phyloP scores from a whole-genome alignment of 2,329 filamentous ascomycete genomes.

The Ceratocystiopsis minuta region DNA sequence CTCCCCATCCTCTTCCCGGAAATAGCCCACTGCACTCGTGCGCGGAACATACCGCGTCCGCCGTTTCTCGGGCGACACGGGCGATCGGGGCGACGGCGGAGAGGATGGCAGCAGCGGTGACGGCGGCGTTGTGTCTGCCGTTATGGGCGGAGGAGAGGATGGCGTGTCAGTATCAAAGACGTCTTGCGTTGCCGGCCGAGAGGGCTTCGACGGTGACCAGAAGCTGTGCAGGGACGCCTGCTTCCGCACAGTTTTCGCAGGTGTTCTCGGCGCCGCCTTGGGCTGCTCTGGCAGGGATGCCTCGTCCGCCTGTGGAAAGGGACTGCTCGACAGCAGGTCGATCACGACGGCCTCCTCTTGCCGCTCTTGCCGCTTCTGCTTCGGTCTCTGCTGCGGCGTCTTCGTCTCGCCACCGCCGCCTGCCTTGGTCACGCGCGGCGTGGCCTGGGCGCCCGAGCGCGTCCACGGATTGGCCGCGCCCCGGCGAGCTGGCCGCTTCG shows the following conservation, averaged over 20 bases:
- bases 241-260: neutral
- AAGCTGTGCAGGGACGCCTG: conserved; percentile 6
- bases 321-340: conserved; percentile 3
- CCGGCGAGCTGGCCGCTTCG: too few species aligned
- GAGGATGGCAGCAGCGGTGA: neutral
- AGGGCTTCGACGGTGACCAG: neutral
- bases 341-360: neutral
- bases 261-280: neutral
- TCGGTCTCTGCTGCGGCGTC: neutral
- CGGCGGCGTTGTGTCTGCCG: too few species aligned
- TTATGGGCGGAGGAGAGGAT: too few species aligned
- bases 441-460: neutral
- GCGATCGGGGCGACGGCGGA: neutral
- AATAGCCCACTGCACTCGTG: conserved; percentile 13
- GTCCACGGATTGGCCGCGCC: conserved; percentile 4
- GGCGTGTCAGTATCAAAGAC: too few species aligned
- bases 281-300: neutral
- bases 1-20: conserved; percentile 10
- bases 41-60: conserved; percentile 11
- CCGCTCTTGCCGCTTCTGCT: neutral
- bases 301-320: neutral
- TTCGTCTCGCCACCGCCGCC: neutral
- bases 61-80: too few species aligned
- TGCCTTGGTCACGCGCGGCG: conserved; percentile 2
- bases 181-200: too few species aligned